Evolutionary conservation across 805 yeast genomes (phyloP), one percentile per base, ranked within the genome.

Genomic region (Kockiozyma suomiensis): DNA sequence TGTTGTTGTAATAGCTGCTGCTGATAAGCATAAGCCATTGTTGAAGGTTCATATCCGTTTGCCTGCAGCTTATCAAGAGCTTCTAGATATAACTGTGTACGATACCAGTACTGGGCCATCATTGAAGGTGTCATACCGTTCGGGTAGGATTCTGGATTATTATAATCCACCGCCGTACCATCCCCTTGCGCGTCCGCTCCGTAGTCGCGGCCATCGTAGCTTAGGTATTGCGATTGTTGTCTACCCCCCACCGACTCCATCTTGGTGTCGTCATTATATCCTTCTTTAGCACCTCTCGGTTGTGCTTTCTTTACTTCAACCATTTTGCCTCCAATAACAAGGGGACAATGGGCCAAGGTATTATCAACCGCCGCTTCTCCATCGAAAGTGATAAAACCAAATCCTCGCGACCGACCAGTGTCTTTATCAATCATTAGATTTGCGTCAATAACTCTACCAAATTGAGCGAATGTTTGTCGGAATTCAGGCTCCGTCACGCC

Each of bases 361-460:
- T 85, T 81, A 70, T 92, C 97, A 47, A 93, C 97, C 15, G 97
- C 97, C 48, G 87, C 92, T 23, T 96, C 96, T 19, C 96, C 84
- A 71, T 93, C 98, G 75, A 88, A 93, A 13, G 99, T 93, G 65
- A 93, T 91, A 74, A 93, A 93, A 1, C 99, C 99, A 74, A 91
- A 93, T 26, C 99, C 99, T 77, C 98, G 84, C 1, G 97, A 90
- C 71, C 96, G 84, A 61, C 98, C 97, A 3, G 97, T 89, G 73
- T 92, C 97, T 75, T 93, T 94, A 75, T 93, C 97, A 68, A 93
- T 83, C 99, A 93, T 93, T 67, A 93, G 82, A 76, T 92, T 97
- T 52, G 97, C 96, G 75, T 94, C 98, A 69, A 93, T 88, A 59
- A 93, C 92, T 43, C 85, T 84, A 68, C 97, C 98, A 74, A 86